Conservation (phyloP, 805 yeast genomes). For the Scheffersomyces lignosus region DNA sequence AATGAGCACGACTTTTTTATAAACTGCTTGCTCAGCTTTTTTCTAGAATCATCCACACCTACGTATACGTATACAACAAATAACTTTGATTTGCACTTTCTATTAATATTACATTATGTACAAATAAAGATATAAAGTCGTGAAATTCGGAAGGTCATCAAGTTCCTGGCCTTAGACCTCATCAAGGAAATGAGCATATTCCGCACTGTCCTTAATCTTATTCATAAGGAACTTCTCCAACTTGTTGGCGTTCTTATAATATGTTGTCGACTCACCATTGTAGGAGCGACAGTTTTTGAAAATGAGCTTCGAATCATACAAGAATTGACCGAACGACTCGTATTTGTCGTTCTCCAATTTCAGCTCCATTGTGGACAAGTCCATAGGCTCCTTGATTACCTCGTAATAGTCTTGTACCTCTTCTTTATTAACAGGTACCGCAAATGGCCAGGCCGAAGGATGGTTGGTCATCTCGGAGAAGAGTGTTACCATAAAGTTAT, state of each 20-base stretch:
- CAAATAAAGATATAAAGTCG: too few relatives aligned
- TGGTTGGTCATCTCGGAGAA: constrained; percentile 88
- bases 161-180: too few relatives aligned
- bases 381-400: constrained; percentile 98
- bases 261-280: constrained; percentile 92
- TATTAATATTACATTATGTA: too few relatives aligned
- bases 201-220: constrained; percentile 88
- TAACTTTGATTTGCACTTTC: too few relatives aligned
- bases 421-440: constrained; percentile 86
- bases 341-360: constrained; percentile 91
- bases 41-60: too few relatives aligned
- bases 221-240: constrained; percentile 84
- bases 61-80: too few relatives aligned
- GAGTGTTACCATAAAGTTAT: constrained; percentile 87
- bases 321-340: constrained; percentile 85
- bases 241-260: constrained; percentile 91
- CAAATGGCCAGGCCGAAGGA: constrained; percentile 98
- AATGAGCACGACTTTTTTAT: too few relatives aligned
- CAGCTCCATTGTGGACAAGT: constrained; percentile 90
- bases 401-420: constrained; percentile 97
- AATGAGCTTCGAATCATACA: constrained; percentile 82
- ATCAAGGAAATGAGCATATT: constrained; percentile 80
- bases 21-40: too few relatives aligned
- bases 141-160: too few relatives aligned
- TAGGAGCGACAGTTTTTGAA: constrained; percentile 91